phyloP scores from a whole-genome alignment of 1,284 basidiomycete genomes.

The Ustilago bromivora region DNA sequence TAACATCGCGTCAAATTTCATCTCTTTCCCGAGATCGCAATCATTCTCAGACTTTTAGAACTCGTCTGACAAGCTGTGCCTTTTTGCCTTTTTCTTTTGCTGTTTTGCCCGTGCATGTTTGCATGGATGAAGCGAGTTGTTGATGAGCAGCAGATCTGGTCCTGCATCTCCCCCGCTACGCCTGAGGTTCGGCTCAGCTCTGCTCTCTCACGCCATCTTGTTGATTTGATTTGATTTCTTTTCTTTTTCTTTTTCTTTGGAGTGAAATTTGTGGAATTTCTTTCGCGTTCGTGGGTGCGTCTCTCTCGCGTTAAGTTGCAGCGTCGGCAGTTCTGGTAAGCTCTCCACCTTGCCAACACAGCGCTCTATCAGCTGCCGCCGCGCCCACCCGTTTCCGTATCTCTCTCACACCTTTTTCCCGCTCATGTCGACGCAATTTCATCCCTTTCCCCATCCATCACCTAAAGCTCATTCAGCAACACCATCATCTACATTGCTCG shows the following conservation, averaged over 20 bases:
- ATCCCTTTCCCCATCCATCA: not conserved
- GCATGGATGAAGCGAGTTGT: not conserved
- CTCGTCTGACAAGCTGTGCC: not conserved
- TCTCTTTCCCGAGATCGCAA: constrained; percentile 7
- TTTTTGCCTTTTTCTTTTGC: not conserved
- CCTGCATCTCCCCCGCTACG: not conserved
- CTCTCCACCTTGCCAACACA: not conserved
- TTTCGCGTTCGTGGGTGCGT: not conserved
- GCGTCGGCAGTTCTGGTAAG: not conserved
- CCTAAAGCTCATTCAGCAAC: not conserved
- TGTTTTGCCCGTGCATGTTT: not conserved
- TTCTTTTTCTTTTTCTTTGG: not conserved
- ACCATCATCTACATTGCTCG: not conserved
- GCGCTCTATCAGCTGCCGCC: not conserved
- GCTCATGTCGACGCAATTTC: too few species aligned
- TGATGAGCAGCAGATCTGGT: constrained; percentile 8
- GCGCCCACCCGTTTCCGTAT: not conserved
- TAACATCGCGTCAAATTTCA: constrained; percentile 6
- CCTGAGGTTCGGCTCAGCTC: too few species aligned
- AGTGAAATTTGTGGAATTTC: too few species aligned
- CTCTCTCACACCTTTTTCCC: not conserved
- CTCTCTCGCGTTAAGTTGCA: constrained; percentile 6
- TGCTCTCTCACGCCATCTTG: not conserved
- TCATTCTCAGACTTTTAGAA: constrained; percentile 1
- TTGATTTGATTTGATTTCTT: not conserved